Evolutionary conservation across 768 basidiomycete genomes (phyloP), one percentile per base, ranked within the genome.

Genomic region (Lactarius vividus): DNA sequence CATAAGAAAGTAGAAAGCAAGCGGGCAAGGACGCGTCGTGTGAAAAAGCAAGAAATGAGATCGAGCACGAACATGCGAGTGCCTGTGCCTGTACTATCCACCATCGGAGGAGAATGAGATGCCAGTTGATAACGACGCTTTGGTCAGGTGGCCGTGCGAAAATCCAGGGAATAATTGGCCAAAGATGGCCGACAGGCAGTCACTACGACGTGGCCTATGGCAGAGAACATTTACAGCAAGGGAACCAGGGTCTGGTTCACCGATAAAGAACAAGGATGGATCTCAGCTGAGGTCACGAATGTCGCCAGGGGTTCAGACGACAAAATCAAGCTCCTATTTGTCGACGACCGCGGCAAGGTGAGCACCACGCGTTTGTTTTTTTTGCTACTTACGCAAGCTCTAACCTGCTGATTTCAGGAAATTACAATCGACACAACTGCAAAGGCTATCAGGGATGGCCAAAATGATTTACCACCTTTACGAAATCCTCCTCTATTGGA

Each of bases 401-500:
- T 63, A 49, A 66, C 61, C 13, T 46, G 26, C 23, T 60, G 18
- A 5, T 16, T 60, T 20, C 72, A 95, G 94, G 92, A 94, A 83
- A 85, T 85, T 58, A 79, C 81, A 42, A 82, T 96, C 58, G 88
- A 88, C 69, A 94, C 94, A 10, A 91, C 89, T 15, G 84, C 84
- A 49, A 88, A 88, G 75, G 86, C 89, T 66, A 89, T 95, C 75
- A 90, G 85, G 74, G 88, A 89, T 73, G 87, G 86, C 55, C 88
- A 88, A 72, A 87, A 87, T 70, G 85, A 84, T 59, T 83, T 98
- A 9, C 97, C 97, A 53, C 97, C 96, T 52, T 80, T 99, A 73
- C 89, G 96, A 70, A 98, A 99, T 79, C 97, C 97, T 37, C 97
- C 96, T 39, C 79, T 98, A 59, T 81, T 99, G 67, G 97, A 99